Base-by-base conservation (phyloP, 768 basidiomycete genomes). In the Trichaptum fuscoviolaceum region DNA sequence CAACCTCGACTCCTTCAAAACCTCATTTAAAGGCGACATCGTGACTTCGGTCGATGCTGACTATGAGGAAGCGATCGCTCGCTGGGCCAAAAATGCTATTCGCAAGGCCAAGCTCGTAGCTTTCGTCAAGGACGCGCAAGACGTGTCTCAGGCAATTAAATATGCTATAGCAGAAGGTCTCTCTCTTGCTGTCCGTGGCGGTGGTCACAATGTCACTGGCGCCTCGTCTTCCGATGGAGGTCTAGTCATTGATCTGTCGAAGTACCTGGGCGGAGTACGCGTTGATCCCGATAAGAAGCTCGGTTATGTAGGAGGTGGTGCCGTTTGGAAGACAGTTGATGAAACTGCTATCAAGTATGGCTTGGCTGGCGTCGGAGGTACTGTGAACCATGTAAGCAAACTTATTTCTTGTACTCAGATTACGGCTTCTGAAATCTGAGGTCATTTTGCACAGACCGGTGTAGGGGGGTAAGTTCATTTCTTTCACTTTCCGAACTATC, bases 191-290 rank as follows among this genome's bases (percentile, higher is more conserved):
- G 61, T 74, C 7, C 61, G 63, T 27, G 68, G 72, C 9, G 73
- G 73, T 24, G 73, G 70, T 1, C 73, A 74, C 62, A 68, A 63
- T 35, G 63, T 67, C n/a, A 71, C 70, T 34, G 71, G 68, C 23
- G 70, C 72, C 5, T 71, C 70, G 2, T 74, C 73, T 24, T 63
- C 66, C 24, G 67, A 69, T 35, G 71, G 69, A 17, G 73, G 73
- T 27, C 64, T 74, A 15, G 72, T 71, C 57, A 74, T 73, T 36
- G 73, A 74, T 63, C 67, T 73, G 5, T 66, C 67, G 17, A 66
- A 67, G 17, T 68, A 71, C 61, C 59, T 74, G 57, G 66, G 69
- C 36, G 65, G 35, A 20, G 68, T 71, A 23, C 65, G 65, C 17
- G 65, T 72, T 9, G 69, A 73, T 30, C 57, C 65, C 8, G 73